These are phyloP conservation scores for Paramecium sexaurelia DNA, from an alignment of 73 alveolate genomes.

Conservation along the genomic window DNA sequence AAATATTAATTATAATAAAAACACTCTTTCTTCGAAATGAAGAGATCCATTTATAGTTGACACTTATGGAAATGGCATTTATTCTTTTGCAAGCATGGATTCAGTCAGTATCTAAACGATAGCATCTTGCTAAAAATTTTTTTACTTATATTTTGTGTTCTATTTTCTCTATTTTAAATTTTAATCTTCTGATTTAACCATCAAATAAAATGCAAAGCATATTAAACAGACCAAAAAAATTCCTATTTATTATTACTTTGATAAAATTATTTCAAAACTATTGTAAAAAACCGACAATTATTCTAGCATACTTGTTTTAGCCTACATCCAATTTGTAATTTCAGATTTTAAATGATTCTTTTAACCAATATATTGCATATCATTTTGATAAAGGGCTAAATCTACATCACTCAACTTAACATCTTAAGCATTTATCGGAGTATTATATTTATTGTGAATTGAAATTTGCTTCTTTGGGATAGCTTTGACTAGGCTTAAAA, in stretches of 20 bases:
- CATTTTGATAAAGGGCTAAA: conserved; percentile 18
- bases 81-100: background rate
- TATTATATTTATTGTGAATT: background rate
- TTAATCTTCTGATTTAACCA: conserved; percentile 45
- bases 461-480: conserved; percentile 11
- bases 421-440: background rate
- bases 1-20: background rate
- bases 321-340: conserved; percentile 41
- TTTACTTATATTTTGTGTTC: background rate
- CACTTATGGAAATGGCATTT: background rate
- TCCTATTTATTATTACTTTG: conserved; percentile 6
- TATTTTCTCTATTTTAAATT: background rate
- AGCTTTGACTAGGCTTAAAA: background rate
- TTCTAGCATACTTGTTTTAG: background rate
- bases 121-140: background rate
- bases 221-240: background rate
- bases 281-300: background rate
- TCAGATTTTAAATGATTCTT: conserved; percentile 30
- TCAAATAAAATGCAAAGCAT: conserved; percentile 52
- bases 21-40: conserved; percentile 35
- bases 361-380: background rate
- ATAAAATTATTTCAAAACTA: background rate
- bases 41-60: background rate
- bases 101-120: background rate
- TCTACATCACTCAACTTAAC: conserved; percentile 43